phyloP scores from a whole-genome alignment of 192 early-diverging fungal species.

The Rhizoclosmatium sp. region DNA sequence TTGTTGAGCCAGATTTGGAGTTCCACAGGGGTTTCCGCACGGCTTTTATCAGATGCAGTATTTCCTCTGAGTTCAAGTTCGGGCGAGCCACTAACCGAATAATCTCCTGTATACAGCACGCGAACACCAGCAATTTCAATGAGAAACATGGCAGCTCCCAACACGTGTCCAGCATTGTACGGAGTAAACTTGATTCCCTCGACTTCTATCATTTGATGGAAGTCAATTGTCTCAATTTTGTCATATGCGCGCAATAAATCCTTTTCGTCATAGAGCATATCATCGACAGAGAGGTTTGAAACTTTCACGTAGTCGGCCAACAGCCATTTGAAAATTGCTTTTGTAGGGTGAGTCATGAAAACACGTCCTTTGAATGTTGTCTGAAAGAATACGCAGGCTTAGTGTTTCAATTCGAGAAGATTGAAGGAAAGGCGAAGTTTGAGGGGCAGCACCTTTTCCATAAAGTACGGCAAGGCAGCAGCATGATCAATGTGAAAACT shows the following conservation, averaged over 20 bases:
- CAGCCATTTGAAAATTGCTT: conserved; percentile 97
- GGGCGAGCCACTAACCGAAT: conserved; percentile 60
- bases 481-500: conserved; percentile 99
- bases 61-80: too few species aligned
- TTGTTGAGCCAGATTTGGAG: too few species aligned
- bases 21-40: too few species aligned
- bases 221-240: conserved; percentile 93
- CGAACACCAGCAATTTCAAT: conserved; percentile 78
- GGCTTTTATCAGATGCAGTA: too few species aligned
- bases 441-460: conserved; percentile 77
- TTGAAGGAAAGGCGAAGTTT: too few species aligned
- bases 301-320: conserved; percentile 94
- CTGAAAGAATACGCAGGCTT: conserved; percentile 44
- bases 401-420: background rate
- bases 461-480: conserved; percentile 93
- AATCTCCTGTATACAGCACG: conserved; percentile 97
- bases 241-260: conserved; percentile 84
- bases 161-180: conserved; percentile 92
- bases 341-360: conserved; percentile 99
- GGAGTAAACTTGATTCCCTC: conserved; percentile 88
- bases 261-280: conserved; percentile 89
- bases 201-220: conserved; percentile 95
- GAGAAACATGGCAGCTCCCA: conserved; percentile 97
- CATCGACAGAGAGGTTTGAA: conserved; percentile 76
- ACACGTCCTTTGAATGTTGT: conserved; percentile 95